A percentile compares a stretch with the other conserved stretches of the same genome.
phyloP scores from a whole-genome alignment of 1,284 basidiomycete genomes.

The Singerocomus inundabilis region DNA sequence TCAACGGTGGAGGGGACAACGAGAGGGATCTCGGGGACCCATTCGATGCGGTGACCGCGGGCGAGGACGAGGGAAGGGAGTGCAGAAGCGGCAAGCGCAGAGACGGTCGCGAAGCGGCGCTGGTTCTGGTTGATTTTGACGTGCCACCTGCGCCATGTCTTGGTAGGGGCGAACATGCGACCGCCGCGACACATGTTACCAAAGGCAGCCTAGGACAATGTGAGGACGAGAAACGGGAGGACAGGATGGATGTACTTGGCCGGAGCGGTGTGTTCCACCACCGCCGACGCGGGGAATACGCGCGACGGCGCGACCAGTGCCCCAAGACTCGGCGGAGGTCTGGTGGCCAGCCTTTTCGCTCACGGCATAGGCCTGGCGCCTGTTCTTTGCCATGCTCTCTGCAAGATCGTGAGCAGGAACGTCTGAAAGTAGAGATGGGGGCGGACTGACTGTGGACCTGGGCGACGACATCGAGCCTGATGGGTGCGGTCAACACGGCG shows the following conservation, averaged over 20 bases:
- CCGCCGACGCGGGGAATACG: constrained; percentile 99
- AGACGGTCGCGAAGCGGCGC: constrained; percentile 96
- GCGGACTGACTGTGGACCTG: constrained; percentile 96
- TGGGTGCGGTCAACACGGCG: constrained; percentile 96
- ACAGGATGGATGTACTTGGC: constrained; percentile 59
- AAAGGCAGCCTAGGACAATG: constrained; percentile 78
- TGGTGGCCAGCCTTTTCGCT: constrained; percentile 98
- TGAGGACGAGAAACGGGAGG: neutral
- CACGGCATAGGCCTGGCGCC: constrained; percentile 96
- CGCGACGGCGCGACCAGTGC: constrained; percentile 99
- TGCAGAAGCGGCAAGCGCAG: constrained; percentile 96
- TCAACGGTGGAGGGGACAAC: constrained; percentile 83
- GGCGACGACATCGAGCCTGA: constrained; percentile 97
- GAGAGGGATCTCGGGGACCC: constrained; percentile 96
- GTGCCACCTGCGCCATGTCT: constrained; percentile 99
- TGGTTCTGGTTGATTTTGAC: constrained; percentile 99
- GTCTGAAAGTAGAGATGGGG: rapidly evolving
- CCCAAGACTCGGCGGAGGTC: constrained; percentile 99
- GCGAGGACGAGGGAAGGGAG: constrained; percentile 98
- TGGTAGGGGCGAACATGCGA: constrained; percentile 99
- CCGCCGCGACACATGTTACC: constrained; percentile 99
- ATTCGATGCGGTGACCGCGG: constrained; percentile 98
- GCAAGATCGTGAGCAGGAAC: constrained; percentile 9
- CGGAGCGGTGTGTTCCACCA: constrained; percentile 97
- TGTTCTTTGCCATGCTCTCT: constrained; percentile 99